phyloP scores from a whole-genome alignment of 305 asterid genomes.

The Fraxinus dipetala region DNA sequence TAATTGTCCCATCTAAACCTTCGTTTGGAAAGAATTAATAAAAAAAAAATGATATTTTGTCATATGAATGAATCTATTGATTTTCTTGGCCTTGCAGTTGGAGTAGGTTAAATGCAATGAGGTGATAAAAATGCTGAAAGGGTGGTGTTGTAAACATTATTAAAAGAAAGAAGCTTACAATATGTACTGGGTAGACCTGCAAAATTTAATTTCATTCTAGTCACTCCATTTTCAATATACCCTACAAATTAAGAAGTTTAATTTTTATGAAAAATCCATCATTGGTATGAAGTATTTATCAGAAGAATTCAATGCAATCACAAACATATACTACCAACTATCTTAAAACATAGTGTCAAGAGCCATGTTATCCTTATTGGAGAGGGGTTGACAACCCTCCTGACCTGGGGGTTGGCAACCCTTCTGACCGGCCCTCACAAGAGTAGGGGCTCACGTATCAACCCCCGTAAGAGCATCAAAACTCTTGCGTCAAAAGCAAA shows the following conservation, averaged over 20 bases:
- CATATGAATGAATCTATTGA: no score
- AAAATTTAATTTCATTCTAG: neutral
- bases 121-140: no score
- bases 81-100: neutral
- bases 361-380: no score
- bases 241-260: neutral
- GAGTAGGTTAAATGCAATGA: neutral
- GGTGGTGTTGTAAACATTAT: no score
- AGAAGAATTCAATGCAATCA: neutral
- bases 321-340: neutral
- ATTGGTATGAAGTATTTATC: neutral
- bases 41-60: no score
- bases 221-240: neutral
- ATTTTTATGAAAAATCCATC: neutral
- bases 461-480: no score
- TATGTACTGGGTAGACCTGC: neutral
- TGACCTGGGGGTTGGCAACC: no score
- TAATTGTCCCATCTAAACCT: neutral
- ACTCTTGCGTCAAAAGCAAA: neutral
- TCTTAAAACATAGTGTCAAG: no score
- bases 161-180: neutral
- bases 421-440: no score
- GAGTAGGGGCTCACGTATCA: no score
- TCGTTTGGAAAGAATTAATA: no score
- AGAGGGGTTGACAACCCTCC: no score